Base-by-base conservation (phyloP, 345 rosid genomes). In the Brassica carinata region DNA sequence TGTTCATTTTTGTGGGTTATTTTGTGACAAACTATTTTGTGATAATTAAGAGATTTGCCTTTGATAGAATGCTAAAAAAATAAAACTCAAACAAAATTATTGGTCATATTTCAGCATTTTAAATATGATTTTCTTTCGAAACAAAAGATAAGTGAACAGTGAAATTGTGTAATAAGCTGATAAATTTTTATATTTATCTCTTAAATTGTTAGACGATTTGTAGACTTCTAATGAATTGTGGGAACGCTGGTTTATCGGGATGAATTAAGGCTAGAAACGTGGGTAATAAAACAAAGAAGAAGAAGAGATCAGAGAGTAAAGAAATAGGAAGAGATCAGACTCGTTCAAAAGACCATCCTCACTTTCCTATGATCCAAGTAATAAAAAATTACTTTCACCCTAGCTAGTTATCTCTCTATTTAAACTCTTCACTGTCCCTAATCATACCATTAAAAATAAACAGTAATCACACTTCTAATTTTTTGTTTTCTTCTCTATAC, bases 331-430 rank as follows among this genome's bases (percentile, higher is more conserved):
- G 59, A 75, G 83, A 80, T 71, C 59, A 75, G 80, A 81, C 80
- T 76, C 70, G 73, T 81, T 81, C 84, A 76, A 76, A 71, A 38
- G 30, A 66, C 65, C 31, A 30, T 76, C 80, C 79, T 76, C 84
- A 70, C 77, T 76, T 81, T 81, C 64, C 79, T 81, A 64, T 0
- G 58, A 81, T 81, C 84, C 84, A 79, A 67, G 82, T 79, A 59
- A 73, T 67, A 51, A 57, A 3, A 13, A 8, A 23, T 11, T 15
- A 58, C 69, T 67, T 23, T 61, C 69, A 65, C 73, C 19, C 14
- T 76, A 3, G 0, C 14, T 76, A 3, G 0, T 71, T 10, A 71
- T 55, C 19, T 66, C 64, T 72, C 84, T 81, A 75, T 71, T 19
- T 76, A 80, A 69, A 58, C 80, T 64, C 73, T 31, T 36, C 69